A percentile compares a stretch with the other conserved stretches of the same genome.
phyloP scores from a whole-genome alignment of 1,284 basidiomycete species.

The Thecaphora thlaspeos region DNA sequence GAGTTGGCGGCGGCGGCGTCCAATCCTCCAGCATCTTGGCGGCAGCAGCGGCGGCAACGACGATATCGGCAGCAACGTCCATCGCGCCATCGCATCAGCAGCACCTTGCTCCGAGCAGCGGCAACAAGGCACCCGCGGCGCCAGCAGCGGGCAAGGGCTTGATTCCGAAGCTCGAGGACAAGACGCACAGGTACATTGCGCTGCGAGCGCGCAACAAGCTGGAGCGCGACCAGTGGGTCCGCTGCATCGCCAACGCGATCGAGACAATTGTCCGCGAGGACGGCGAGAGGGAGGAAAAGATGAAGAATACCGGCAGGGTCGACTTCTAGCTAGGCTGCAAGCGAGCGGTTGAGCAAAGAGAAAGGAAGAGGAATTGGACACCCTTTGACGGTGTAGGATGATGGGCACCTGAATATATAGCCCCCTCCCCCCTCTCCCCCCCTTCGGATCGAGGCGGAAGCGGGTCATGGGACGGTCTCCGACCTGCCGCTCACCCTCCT shows the following conservation, averaged over 20 bases:
- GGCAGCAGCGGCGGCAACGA: conserved; percentile 1
- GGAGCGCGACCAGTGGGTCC: conserved; percentile 83
- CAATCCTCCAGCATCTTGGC: neutral
- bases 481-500: too few relatives aligned
- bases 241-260: conserved; percentile 77
- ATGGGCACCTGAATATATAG: too few relatives aligned
- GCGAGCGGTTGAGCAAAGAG: too few relatives aligned
- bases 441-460: too few relatives aligned
- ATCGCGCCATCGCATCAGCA: conserved; percentile 8
- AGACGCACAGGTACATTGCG: conserved; percentile 66
- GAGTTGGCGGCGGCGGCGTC: neutral
- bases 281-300: conserved; percentile 46
- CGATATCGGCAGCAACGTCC: neutral
- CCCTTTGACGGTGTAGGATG: too few relatives aligned
- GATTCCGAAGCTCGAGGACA: conserved; percentile 66
- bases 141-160: conserved; percentile 2
- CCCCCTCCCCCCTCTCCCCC: too few relatives aligned
- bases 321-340: too few relatives aligned
- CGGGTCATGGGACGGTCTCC: too few relatives aligned
- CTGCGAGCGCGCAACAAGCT: conserved; percentile 74
- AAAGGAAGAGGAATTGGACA: too few relatives aligned
- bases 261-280: conserved; percentile 65
- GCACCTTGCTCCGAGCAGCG: neutral
- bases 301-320: conserved; percentile 44
- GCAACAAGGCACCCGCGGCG: conserved; percentile 2